These are phyloP conservation scores for Gloeostereum incarnatum DNA, from an alignment of 768 basidiomycete species.

Conservation along the genomic window DNA sequence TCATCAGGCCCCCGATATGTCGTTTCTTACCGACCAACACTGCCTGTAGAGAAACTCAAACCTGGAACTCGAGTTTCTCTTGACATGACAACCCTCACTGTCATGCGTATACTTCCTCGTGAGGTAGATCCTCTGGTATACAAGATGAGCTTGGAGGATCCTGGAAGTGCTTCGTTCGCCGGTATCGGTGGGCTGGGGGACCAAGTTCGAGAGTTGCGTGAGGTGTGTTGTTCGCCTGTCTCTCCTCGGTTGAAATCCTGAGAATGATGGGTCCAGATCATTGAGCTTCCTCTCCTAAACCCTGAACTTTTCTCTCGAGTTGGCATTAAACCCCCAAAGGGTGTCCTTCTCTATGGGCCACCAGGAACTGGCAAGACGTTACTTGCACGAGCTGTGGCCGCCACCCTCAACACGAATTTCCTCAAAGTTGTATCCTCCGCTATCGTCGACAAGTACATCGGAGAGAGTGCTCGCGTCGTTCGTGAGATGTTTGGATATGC, in stretches of 20 bases:
- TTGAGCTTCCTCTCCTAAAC: slow-evolving; percentile 89
- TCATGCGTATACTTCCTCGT: slow-evolving; percentile 96
- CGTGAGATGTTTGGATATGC: slow-evolving; percentile 99
- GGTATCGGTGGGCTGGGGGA: slow-evolving; percentile 95
- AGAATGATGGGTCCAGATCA: slow-evolving; percentile 46
- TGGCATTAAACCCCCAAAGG: slow-evolving; percentile 94
- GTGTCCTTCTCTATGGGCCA: slow-evolving; percentile 92
- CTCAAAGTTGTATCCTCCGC: slow-evolving; percentile 98
- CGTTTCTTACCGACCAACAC: slow-evolving; percentile 89
- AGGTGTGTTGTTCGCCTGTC: slow-evolving; percentile 38
- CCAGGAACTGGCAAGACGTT: slow-evolving; percentile 97
- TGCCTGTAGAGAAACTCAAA: slow-evolving; percentile 90
- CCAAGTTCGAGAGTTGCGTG: slow-evolving; percentile 93
- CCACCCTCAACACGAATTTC: slow-evolving; percentile 90
- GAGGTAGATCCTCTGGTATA: slow-evolving; percentile 98
- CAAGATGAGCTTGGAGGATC: slow-evolving; percentile 99
- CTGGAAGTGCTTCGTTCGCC: slow-evolving; percentile 90
- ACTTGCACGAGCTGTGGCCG: slow-evolving; percentile 92
- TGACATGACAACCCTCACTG: slow-evolving; percentile 98
- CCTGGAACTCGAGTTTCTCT: slow-evolving; percentile 91
- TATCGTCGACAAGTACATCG: slow-evolving; percentile 97
- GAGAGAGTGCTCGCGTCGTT: slow-evolving; percentile 92
- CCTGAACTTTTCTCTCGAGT: slow-evolving; percentile 94
- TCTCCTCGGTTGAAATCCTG: not conserved
- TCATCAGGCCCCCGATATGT: slow-evolving; percentile 98